These are phyloP conservation scores for Colletotrichum endophyticum DNA, from an alignment of 2,329 filamentous ascomycete genomes.

Conservation along the genomic window DNA sequence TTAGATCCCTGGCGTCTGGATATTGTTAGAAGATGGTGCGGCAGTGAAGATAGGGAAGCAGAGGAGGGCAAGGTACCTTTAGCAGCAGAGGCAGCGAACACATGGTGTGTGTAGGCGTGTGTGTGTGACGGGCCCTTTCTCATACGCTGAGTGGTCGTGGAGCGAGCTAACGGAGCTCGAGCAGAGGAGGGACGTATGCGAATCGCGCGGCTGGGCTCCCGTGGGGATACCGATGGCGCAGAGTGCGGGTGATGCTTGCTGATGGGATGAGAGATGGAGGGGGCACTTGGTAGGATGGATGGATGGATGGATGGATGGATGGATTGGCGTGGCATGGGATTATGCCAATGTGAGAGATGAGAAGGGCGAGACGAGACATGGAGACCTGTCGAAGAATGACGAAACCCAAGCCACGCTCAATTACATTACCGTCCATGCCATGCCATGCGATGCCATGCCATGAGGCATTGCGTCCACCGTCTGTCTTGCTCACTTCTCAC, in stretches of 20 bases:
- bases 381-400: neutral
- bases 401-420: neutral
- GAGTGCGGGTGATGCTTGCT: neutral
- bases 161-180: neutral
- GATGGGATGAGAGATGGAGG: neutral
- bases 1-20: neutral
- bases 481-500: neutral
- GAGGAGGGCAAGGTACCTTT: neutral
- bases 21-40: neutral
- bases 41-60: neutral
- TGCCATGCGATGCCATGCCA: neutral
- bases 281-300: neutral
- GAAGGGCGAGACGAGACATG: neutral
- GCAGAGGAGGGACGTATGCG: neutral
- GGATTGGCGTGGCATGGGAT: neutral
- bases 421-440: neutral
- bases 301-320: neutral
- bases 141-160: neutral
- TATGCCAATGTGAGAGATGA: slow-evolving; percentile 7
- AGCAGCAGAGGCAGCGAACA: neutral
- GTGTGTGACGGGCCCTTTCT: slow-evolving; percentile 2
- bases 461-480: neutral
- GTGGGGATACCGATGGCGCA: neutral
- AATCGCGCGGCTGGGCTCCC: neutral
- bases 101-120: neutral